These are phyloP conservation scores for Gonium pectorale DNA, from an alignment of 139 green algal genomes.

Conservation along the genomic window DNA sequence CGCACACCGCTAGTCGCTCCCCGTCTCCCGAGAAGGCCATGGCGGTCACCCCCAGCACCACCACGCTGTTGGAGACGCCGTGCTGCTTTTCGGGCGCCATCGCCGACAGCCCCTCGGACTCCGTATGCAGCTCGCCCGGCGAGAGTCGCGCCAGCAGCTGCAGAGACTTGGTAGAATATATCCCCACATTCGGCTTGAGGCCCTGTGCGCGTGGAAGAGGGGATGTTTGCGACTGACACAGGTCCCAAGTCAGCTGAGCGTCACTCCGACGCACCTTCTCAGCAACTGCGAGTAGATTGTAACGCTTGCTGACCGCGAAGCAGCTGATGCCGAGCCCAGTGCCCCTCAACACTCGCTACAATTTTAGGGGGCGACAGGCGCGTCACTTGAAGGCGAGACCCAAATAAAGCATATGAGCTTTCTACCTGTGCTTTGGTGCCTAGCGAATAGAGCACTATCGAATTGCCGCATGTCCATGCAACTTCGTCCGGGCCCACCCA, in stretches of 20 bases:
- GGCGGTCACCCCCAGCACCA: constrained; percentile 27
- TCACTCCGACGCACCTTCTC: constrained; percentile 32
- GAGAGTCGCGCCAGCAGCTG: neutral
- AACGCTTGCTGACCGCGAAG: constrained; percentile 36
- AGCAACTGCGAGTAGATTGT: constrained; percentile 26
- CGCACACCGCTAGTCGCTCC: constrained; percentile 49
- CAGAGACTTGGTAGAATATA: constrained; percentile 31
- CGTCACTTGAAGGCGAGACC: no score
- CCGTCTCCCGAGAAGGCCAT: constrained; percentile 54
- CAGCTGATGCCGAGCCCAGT: constrained; percentile 40
- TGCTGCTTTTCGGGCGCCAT: neutral
- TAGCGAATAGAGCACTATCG: constrained; percentile 31
- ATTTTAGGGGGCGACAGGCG: no score
- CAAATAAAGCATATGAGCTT: no score
- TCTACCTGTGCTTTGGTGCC: constrained; percentile 21
- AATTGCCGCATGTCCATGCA: constrained; percentile 49
- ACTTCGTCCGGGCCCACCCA: constrained; percentile 35
- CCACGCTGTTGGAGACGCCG: neutral
- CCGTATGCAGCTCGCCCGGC: neutral
- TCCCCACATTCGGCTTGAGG: constrained; percentile 11
- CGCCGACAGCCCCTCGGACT: neutral
- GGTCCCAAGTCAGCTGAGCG: neutral
- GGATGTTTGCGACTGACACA: no score
- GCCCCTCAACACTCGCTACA: constrained; percentile 41
- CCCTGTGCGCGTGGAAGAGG: no score